phyloP scores from a whole-genome alignment of 129 eudicot species.

The carrot (Daucus carota) region DNA sequence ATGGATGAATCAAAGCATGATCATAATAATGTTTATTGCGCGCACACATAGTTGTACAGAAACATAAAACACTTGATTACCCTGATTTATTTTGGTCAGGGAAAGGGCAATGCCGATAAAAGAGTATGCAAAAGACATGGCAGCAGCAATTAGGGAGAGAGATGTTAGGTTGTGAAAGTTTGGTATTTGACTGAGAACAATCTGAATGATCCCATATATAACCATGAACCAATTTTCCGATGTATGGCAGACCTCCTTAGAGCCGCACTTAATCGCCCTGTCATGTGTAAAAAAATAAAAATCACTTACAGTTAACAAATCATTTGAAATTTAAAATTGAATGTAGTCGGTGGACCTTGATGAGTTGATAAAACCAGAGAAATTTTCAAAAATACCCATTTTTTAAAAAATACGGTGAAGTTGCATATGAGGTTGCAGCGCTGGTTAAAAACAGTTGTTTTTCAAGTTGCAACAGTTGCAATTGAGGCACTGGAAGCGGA shows the following conservation, averaged over 20 bases:
- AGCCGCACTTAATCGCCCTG: conserved; percentile 36
- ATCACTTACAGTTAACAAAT: background rate
- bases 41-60: background rate
- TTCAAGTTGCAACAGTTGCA: no score
- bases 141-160: conserved; percentile 37
- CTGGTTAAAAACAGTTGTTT: no score
- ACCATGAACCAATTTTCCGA: conserved; percentile 29
- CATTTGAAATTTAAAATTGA: no score
- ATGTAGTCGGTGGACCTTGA: background rate
- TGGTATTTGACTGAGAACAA: conserved; percentile 39
- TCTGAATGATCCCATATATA: conserved; percentile 24
- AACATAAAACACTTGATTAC: background rate
- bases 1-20: no score
- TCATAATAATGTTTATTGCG: no score
- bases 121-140: conserved; percentile 43
- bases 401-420: no score
- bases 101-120: conserved; percentile 44
- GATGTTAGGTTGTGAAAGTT: conserved; percentile 34
- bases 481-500: no score
- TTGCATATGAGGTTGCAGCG: no score
- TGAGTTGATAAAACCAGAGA: background rate
- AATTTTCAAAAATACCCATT: no score
- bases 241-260: conserved; percentile 22
- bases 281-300: background rate
- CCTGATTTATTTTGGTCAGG: conserved; percentile 21